A percentile compares a stretch with the other conserved stretches of the same genome.
Evolutionary conservation across 768 basidiomycete genomes (phyloP).

Genomic region (Tricholomella constricta): DNA sequence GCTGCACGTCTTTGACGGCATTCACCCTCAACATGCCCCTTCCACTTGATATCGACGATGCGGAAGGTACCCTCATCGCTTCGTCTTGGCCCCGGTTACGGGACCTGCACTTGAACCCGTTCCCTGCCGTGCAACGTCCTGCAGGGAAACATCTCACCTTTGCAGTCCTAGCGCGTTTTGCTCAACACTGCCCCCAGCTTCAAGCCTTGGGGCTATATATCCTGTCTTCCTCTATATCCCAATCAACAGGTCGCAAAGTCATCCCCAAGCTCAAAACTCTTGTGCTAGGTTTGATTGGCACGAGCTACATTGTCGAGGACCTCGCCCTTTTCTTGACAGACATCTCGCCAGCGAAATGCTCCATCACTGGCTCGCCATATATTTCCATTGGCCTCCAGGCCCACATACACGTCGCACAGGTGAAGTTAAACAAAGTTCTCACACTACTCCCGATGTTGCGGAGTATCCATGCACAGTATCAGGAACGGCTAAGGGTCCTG

Average conservation of each 20-base stretch:
- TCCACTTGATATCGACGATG: slow-evolving; percentile 12
- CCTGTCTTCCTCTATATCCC: slow-evolving; percentile 1
- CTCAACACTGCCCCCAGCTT: slow-evolving; percentile 2
- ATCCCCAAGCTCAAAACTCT: not conserved
- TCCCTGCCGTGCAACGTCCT: not conserved
- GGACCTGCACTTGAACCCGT: not conserved
- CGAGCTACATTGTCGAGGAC: not conserved
- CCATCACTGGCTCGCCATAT: not conserved
- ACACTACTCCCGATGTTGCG: slow-evolving; percentile 4
- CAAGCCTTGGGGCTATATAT: not conserved
- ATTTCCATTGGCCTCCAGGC: not conserved
- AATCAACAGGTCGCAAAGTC: not conserved
- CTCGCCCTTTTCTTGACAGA: slow-evolving; percentile 7
- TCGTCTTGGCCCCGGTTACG: slow-evolving; percentile 3
- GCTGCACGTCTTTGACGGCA: slow-evolving; percentile 4
- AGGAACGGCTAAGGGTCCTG: slow-evolving; percentile 1
- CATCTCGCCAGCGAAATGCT: slow-evolving; percentile 1
- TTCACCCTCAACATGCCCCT: slow-evolving; percentile 1
- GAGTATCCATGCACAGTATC: slow-evolving; percentile 6
- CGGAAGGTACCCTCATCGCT: slow-evolving; percentile 3
- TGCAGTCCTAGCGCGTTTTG: not conserved
- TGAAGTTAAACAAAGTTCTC: not conserved
- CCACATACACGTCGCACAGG: not conserved
- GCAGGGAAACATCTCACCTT: slow-evolving; percentile 3
- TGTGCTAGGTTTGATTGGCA: not conserved